These are phyloP conservation scores for Aspergillus funiculosus DNA, from an alignment of 495 filamentous ascomycete genomes.

Conservation along the genomic window DNA sequence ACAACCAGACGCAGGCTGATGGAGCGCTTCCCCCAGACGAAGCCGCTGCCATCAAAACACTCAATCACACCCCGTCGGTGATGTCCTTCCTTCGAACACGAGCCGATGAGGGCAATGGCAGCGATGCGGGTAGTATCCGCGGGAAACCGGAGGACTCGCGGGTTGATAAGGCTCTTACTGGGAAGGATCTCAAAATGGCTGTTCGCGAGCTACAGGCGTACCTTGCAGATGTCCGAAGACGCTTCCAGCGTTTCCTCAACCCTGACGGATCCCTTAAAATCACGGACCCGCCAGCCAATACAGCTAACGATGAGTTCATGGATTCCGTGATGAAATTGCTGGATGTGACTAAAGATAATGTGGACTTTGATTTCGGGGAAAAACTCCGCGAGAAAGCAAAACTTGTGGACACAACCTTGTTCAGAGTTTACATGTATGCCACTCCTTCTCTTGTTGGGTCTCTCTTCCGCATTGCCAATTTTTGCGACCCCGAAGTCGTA, in stretches of 20 bases:
- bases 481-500: conserved; percentile 92
- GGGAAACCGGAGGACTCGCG: conserved; percentile 27
- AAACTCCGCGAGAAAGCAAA: conserved; percentile 68
- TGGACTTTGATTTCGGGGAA: conserved; percentile 59
- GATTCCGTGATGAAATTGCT: conserved; percentile 41
- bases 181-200: conserved; percentile 73
- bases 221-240: conserved; percentile 72
- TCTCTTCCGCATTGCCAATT: conserved; percentile 93
- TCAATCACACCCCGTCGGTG: conserved; percentile 50
- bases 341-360: conserved; percentile 38
- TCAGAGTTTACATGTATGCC: conserved; percentile 87
- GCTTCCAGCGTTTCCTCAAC: conserved; percentile 77
- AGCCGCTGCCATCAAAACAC: conserved; percentile 12
- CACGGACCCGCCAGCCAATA: conserved; percentile 42
- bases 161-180: conserved; percentile 47
- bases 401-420: conserved; percentile 87
- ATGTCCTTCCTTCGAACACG: conserved; percentile 47
- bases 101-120: conserved; percentile 38
- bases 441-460: conserved; percentile 78
- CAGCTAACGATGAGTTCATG: conserved; percentile 47
- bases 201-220: conserved; percentile 78
- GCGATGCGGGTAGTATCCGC: conserved; percentile 44
- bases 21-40: conserved; percentile 23
- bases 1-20: conserved; percentile 27
- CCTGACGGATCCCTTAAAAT: conserved; percentile 67